These are phyloP conservation scores for Tolypocladium cylindrosporum DNA, from an alignment of 2,329 filamentous ascomycete species.

Conservation along the genomic window DNA sequence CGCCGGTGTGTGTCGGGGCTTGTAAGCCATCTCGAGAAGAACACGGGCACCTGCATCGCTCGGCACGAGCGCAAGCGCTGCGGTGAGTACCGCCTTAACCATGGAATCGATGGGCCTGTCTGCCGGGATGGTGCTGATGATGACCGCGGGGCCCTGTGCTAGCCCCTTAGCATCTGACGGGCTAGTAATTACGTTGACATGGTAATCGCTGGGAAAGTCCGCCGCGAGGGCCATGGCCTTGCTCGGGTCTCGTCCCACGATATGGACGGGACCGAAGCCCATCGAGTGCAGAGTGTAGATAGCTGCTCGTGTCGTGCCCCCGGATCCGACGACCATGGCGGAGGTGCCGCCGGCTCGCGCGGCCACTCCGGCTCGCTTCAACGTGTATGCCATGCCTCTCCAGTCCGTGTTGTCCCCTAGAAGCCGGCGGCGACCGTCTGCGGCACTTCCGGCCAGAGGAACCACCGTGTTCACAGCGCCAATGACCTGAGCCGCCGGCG, in stretches of 20 bases:
- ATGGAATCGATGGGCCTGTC: slow-evolving; percentile 69
- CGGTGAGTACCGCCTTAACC: slow-evolving; percentile 55
- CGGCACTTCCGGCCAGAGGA: slow-evolving; percentile 32
- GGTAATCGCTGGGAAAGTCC: slow-evolving; percentile 65
- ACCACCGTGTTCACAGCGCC: slow-evolving; percentile 94
- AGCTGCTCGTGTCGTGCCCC: slow-evolving; percentile 84
- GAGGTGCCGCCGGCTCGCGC: slow-evolving; percentile 25
- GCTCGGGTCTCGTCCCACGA: slow-evolving; percentile 64
- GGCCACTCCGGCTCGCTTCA: slow-evolving; percentile 57
- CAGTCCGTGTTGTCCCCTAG: slow-evolving; percentile 93
- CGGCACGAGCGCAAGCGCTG: slow-evolving; percentile 33
- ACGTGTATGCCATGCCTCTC: slow-evolving; percentile 76
- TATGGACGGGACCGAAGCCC: slow-evolving; percentile 76
- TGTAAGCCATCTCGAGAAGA: slow-evolving; percentile 93
- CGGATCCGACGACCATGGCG: slow-evolving; percentile 79
- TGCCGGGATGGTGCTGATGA: slow-evolving; percentile 85
- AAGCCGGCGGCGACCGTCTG: slow-evolving; percentile 41
- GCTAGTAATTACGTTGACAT: slow-evolving; percentile 52
- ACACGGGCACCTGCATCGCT: slow-evolving; percentile 37
- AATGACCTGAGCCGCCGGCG: slow-evolving; percentile 69
- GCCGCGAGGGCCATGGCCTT: slow-evolving; percentile 59
- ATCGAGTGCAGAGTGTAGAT: slow-evolving; percentile 80
- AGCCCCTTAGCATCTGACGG: slow-evolving; percentile 35
- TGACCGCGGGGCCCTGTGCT: slow-evolving; percentile 49
- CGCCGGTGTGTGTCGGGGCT: slow-evolving; percentile 70